A percentile compares a stretch with the other conserved stretches of the same genome.
Evolutionary conservation across 371 early-diverging fungal genomes (phyloP).

Genomic region (Actinomucor elegans): DNA sequence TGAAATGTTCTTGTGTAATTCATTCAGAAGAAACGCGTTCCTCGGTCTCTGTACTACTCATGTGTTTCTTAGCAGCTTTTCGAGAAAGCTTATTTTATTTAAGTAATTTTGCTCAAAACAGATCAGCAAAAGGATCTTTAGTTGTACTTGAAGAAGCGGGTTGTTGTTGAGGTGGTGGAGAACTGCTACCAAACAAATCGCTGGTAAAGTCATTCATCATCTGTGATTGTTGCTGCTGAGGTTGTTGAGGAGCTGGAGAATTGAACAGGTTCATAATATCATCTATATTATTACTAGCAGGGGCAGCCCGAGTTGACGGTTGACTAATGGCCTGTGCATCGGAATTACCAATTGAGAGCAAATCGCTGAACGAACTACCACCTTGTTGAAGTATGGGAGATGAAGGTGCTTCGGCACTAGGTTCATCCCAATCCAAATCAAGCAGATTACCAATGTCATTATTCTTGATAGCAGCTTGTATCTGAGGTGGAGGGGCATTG

Average conservation of each 20-base stretch:
- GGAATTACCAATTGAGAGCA: slow-evolving; percentile 30
- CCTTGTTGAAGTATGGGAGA: slow-evolving; percentile 29
- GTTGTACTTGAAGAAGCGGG: background rate
- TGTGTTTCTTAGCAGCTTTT: slow-evolving; percentile 1
- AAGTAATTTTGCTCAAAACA: slow-evolving; percentile 17
- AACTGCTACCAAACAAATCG: slow-evolving; percentile 18
- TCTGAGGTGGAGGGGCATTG: slow-evolving; percentile 50
- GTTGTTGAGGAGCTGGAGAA: slow-evolving; percentile 3
- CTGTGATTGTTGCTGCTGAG: slow-evolving; percentile 8
- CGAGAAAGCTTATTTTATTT: background rate
- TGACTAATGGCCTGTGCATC: slow-evolving; percentile 1
- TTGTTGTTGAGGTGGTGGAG: slow-evolving; percentile 4
- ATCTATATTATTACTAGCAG: slow-evolving; percentile 22
- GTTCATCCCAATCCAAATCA: slow-evolving; percentile 54
- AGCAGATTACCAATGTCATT: slow-evolving; percentile 56
- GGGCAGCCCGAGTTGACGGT: background rate
- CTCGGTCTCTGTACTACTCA: slow-evolving; percentile 1
- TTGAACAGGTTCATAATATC: slow-evolving; percentile 43
- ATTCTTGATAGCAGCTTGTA: slow-evolving; percentile 56
- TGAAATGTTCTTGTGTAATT: background rate
- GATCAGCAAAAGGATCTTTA: slow-evolving; percentile 37
- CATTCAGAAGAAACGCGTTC: too few relatives aligned
- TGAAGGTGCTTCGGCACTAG: slow-evolving; percentile 17
- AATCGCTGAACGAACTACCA: slow-evolving; percentile 19
- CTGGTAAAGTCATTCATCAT: slow-evolving; percentile 10